phyloP scores from a whole-genome alignment of 1,139 yeast species.

The Taphrina flavorubra region DNA sequence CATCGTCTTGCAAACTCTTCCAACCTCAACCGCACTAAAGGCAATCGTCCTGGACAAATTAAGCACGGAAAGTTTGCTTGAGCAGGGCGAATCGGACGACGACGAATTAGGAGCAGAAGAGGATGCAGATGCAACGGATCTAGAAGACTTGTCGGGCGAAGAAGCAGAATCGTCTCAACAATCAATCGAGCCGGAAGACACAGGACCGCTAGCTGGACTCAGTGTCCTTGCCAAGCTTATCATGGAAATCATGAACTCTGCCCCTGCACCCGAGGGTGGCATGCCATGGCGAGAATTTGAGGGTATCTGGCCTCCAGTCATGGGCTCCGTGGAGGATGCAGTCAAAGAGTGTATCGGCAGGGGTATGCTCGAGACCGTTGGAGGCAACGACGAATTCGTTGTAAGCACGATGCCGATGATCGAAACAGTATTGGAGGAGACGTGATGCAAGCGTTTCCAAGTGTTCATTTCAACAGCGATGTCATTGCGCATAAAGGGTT shows the following conservation, averaged over 20 bases:
- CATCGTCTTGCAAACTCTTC: conserved; percentile 19
- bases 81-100: conserved; percentile 15
- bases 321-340: conserved; percentile 38
- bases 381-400: conserved; percentile 28
- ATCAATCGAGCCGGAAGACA: conserved; percentile 10
- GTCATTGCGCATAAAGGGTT: not conserved
- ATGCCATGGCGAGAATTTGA: conserved; percentile 41
- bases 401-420: conserved; percentile 35
- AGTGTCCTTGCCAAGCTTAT: conserved; percentile 37
- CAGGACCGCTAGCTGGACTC: conserved; percentile 34
- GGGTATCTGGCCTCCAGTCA: conserved; percentile 39
- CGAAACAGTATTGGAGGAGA: conserved; percentile 12
- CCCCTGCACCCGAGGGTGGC: conserved; percentile 39
- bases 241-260: conserved; percentile 39
- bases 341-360: conserved; percentile 26
- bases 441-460: not conserved
- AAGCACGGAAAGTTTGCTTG: conserved; percentile 17
- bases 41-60: conserved; percentile 32
- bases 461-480: not conserved
- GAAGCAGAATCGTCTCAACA: conserved; percentile 27
- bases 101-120: conserved; percentile 21
- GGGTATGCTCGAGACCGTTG: conserved; percentile 30
- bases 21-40: conserved; percentile 27
- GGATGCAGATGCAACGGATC: conserved; percentile 31
- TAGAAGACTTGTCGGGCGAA: conserved; percentile 36